Percentiles rank a stretch among this genome's conserved stretches.
Conservation (phyloP, 805 yeast genomes). For the Martiniozyma abietophila region DNA sequence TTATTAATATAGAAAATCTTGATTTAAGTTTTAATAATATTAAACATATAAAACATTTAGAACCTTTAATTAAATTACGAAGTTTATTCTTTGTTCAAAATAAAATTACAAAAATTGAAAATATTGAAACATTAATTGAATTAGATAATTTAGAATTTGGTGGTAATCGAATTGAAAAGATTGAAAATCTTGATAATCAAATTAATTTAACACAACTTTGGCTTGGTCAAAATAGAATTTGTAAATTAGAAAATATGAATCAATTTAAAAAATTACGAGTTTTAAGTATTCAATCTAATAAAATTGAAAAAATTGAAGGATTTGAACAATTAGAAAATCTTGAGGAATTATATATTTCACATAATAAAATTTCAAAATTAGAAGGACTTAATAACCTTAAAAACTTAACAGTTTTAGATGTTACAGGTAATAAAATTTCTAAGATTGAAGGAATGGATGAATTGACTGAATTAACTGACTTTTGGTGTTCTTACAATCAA, state of each 20-base stretch:
- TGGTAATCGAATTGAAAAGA: slow-evolving; percentile 63
- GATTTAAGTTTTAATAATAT: slow-evolving; percentile 90
- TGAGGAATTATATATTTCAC: slow-evolving; percentile 82
- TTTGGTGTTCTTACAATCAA: slow-evolving; percentile 85
- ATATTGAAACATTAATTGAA: slow-evolving; percentile 45
- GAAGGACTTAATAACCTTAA: slow-evolving; percentile 68
- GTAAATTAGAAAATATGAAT: slow-evolving; percentile 52
- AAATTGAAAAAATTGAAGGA: slow-evolving; percentile 71
- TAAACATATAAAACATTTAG: slow-evolving; percentile 73
- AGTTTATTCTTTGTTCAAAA: slow-evolving; percentile 84
- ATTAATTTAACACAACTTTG: slow-evolving; percentile 64
- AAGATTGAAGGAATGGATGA: slow-evolving; percentile 58
- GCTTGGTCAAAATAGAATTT: slow-evolving; percentile 84
- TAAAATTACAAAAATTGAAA: slow-evolving; percentile 63
- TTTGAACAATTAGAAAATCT: slow-evolving; percentile 60
- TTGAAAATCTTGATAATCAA: slow-evolving; percentile 50
- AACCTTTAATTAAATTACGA: slow-evolving; percentile 48
- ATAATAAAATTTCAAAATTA: slow-evolving; percentile 65
- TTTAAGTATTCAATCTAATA: slow-evolving; percentile 82
- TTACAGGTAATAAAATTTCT: slow-evolving; percentile 64
- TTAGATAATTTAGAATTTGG: slow-evolving; percentile 78
- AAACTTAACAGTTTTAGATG: slow-evolving; percentile 66
- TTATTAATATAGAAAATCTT: slow-evolving; percentile 46
- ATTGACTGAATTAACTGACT: slow-evolving; percentile 66
- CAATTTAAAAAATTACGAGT: slow-evolving; percentile 56